Conservation (phyloP, 108 stramenopile species). For the Discostella stelligeroides region DNA sequence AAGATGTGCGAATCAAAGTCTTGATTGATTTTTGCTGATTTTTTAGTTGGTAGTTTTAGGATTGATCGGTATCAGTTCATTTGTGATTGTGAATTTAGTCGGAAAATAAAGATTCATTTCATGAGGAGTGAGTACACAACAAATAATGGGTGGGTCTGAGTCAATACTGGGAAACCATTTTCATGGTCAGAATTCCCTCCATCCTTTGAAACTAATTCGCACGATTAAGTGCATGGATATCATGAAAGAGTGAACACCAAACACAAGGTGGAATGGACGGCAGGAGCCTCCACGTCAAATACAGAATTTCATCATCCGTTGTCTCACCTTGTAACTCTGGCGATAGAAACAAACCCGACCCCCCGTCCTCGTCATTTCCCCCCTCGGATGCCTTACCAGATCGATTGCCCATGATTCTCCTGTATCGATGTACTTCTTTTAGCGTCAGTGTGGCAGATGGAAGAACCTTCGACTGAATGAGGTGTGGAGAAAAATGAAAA, state of each 20-base stretch:
- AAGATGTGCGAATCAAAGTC: constrained; percentile 46
- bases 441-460: not conserved
- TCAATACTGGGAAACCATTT: no score
- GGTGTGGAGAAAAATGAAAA: no score
- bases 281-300: no score
- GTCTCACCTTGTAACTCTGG: constrained; percentile 8
- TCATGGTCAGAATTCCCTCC: no score
- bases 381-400: not conserved
- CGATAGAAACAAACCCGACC: constrained; percentile 5
- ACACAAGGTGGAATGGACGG: not conserved
- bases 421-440: not conserved
- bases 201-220: no score
- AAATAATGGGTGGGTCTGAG: no score
- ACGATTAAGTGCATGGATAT: no score
- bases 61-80: not conserved
- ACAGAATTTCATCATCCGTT: not conserved
- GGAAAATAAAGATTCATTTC: no score
- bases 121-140: no score
- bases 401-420: constrained; percentile 2
- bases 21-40: constrained; percentile 37
- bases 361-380: not conserved
- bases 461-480: no score
- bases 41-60: not conserved
- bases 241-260: not conserved
- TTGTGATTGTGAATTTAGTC: not conserved